Evolutionary conservation across 106 monocot genomes (phyloP).

Genomic region (Allium sativum): DNA sequence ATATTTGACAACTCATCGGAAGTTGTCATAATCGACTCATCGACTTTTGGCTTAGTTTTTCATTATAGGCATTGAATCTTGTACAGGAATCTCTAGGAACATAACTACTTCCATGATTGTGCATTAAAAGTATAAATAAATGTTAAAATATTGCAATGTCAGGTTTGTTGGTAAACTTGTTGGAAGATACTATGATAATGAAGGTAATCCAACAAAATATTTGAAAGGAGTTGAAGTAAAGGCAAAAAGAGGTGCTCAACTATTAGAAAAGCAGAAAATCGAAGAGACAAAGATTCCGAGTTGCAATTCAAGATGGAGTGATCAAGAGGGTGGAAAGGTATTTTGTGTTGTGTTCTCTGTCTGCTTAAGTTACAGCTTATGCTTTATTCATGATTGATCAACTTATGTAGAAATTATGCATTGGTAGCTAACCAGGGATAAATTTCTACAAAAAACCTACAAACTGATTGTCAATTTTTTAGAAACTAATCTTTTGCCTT

Average conservation of each 20-base stretch:
- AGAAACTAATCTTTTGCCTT: too few relatives aligned
- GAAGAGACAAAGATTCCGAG: conserved; percentile 80
- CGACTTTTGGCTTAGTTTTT: too few relatives aligned
- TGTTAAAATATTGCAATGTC: conserved; percentile 5
- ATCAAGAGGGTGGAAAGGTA: conserved; percentile 89
- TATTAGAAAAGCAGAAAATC: conserved; percentile 76
- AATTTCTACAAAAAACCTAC: too few relatives aligned
- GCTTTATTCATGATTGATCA: too few relatives aligned
- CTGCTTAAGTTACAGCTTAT: too few relatives aligned
- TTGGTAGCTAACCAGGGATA: background rate
- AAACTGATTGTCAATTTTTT: background rate
- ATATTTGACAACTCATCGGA: too few relatives aligned
- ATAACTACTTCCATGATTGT: too few relatives aligned
- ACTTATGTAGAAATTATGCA: background rate
- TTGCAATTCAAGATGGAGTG: conserved; percentile 98
- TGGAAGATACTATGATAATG: conserved; percentile 79
- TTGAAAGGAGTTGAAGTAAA: conserved; percentile 90
- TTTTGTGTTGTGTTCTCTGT: too few relatives aligned
- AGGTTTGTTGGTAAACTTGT: conserved; percentile 83
- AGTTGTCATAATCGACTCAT: too few relatives aligned
- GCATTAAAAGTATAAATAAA: too few relatives aligned
- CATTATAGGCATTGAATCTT: too few relatives aligned
- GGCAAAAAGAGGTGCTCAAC: conserved; percentile 85
- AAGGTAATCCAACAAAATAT: conserved; percentile 86
- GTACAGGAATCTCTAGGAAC: too few relatives aligned